These are phyloP conservation scores for Alternaria triticimaculans DNA, from an alignment of 2,329 filamentous ascomycete species.

Conservation along the genomic window DNA sequence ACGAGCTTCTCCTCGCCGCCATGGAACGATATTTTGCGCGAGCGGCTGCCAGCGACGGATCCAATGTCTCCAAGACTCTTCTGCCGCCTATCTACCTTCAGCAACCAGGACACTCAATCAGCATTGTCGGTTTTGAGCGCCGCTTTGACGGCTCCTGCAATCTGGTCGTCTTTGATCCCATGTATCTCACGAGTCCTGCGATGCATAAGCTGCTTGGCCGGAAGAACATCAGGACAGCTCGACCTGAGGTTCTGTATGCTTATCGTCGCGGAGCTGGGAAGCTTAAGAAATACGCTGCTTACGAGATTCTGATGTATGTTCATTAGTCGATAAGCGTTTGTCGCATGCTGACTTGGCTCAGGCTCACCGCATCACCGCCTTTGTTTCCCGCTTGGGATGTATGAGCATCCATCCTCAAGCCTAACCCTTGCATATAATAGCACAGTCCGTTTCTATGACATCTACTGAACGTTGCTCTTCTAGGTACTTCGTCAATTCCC, in stretches of 20 bases:
- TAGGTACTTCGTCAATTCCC: conserved; percentile 49
- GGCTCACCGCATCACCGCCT: conserved; percentile 47
- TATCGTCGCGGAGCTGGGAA: conserved; percentile 76
- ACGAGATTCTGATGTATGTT: conserved; percentile 77
- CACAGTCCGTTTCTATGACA: neutral
- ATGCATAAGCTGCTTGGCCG: conserved; percentile 66
- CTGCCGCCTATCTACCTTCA: conserved; percentile 91
- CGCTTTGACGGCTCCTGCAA: conserved; percentile 68
- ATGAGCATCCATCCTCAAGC: conserved; percentile 32
- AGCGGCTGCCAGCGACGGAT: conserved; percentile 54
- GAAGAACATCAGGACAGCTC: conserved; percentile 53
- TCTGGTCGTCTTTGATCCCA: conserved; percentile 87
- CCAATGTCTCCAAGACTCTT: conserved; percentile 72
- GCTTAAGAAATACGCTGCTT: conserved; percentile 73
- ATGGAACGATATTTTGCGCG: conserved; percentile 78
- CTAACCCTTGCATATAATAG: conserved; percentile 2
- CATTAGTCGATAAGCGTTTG: neutral
- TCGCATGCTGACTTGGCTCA: conserved; percentile 19
- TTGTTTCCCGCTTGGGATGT: conserved; percentile 51
- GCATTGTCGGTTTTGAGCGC: conserved; percentile 83
- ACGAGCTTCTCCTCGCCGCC: conserved; percentile 65
- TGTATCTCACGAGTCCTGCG: conserved; percentile 72
- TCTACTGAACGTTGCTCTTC: conserved; percentile 32
- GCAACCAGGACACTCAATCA: conserved; percentile 88
- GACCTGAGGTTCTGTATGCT: conserved; percentile 63